Percentiles rank a stretch among this genome's conserved stretches.
phyloP scores from a whole-genome alignment of 2,329 filamentous ascomycete species.

The Arthrobotrys megalospora region DNA sequence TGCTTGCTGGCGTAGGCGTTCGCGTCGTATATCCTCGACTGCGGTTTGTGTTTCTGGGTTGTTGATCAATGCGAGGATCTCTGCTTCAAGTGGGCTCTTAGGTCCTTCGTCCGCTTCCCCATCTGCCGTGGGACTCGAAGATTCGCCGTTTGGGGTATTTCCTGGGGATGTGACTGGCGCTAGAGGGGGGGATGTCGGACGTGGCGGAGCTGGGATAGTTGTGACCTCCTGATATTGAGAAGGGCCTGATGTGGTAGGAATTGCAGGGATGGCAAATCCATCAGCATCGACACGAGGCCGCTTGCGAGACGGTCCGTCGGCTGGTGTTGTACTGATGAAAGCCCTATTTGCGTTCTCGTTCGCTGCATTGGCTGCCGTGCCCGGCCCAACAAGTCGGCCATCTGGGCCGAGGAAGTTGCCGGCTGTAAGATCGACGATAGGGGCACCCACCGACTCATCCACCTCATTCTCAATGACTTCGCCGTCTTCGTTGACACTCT shows the following conservation, averaged over 20 bases:
- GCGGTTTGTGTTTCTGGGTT: slow-evolving; percentile 75
- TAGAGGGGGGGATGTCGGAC: slow-evolving; percentile 38
- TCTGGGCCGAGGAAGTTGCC: slow-evolving; percentile 46
- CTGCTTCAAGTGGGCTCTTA: slow-evolving; percentile 74
- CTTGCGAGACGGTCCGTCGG: slow-evolving; percentile 17
- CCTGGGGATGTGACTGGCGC: slow-evolving; percentile 41
- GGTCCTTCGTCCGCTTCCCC: slow-evolving; percentile 72
- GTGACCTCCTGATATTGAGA: slow-evolving; percentile 31
- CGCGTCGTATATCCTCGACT: slow-evolving; percentile 73
- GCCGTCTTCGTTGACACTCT: slow-evolving; percentile 65
- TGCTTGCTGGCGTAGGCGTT: slow-evolving; percentile 72
- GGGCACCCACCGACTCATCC: slow-evolving; percentile 64
- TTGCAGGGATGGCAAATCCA: slow-evolving; percentile 74
- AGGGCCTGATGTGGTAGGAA: slow-evolving; percentile 65
- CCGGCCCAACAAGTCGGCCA: slow-evolving; percentile 32
- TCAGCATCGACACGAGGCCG: slow-evolving; percentile 74
- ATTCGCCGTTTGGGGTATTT: slow-evolving; percentile 63
- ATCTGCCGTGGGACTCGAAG: slow-evolving; percentile 62
- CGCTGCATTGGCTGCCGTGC: slow-evolving; percentile 53
- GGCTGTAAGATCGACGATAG: slow-evolving; percentile 56
- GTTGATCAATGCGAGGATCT: slow-evolving; percentile 80
- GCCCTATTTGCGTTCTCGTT: slow-evolving; percentile 32
- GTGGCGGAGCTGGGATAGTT: slow-evolving; percentile 38
- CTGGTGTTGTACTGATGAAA: background rate
- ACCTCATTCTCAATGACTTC: slow-evolving; percentile 66